These are phyloP conservation scores for Suhomyces pyralidae DNA, from an alignment of 805 yeast genomes.

Conservation along the genomic window DNA sequence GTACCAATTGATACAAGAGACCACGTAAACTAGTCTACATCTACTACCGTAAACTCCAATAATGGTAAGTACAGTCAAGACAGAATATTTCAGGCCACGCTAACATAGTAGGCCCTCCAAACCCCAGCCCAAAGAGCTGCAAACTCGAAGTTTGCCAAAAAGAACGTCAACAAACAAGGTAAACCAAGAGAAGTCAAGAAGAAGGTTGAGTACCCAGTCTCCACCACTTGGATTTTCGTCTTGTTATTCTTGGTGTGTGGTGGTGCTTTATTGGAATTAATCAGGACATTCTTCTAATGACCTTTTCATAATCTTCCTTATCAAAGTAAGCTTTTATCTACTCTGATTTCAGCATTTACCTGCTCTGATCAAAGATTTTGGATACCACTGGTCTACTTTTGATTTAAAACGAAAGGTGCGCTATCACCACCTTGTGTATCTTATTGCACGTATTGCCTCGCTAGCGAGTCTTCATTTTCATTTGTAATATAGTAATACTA, in stretches of 20 bases:
- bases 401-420: neutral
- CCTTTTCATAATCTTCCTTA: neutral
- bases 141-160: conserved; percentile 78
- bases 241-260: conserved; percentile 71
- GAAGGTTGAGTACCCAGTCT: conserved; percentile 49
- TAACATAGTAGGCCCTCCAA: conserved; percentile 55
- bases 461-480: neutral
- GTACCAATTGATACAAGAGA: conserved; percentile 2
- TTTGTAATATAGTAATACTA: conserved; percentile 3
- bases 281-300: conserved; percentile 50
- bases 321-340: neutral
- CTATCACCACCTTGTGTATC: neutral
- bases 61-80: conserved; percentile 8
- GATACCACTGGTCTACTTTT: neutral
- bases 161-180: conserved; percentile 71
- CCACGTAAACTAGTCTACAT: conserved; percentile 6
- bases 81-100: neutral
- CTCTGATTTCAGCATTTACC: neutral
- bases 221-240: conserved; percentile 61
- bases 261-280: conserved; percentile 73
- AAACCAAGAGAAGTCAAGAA: conserved; percentile 49
- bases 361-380: neutral
- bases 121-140: conserved; percentile 86
- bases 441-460: neutral
- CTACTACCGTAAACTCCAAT: neutral